Evolutionary conservation across 257 asterid genomes (phyloP).

Genomic region (Solanum pinnatisectum): DNA sequence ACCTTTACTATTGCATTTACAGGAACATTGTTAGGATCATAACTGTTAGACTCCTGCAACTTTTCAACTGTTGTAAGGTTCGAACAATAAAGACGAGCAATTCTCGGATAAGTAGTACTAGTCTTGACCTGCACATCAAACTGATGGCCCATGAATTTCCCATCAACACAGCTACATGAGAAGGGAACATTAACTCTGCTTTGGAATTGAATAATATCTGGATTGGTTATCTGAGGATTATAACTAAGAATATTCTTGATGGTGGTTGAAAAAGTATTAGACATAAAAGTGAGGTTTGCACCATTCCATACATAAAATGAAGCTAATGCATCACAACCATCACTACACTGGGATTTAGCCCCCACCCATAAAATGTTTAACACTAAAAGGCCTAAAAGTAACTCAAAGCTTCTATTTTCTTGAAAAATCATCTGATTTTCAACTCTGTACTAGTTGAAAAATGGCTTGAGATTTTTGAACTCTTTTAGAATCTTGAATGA

Average conservation of each 20-base stretch:
- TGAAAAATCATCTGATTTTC: constrained; percentile 7
- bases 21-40: constrained; percentile 18
- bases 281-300: constrained; percentile 36
- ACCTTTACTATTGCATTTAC: constrained; percentile 22
- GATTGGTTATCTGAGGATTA: constrained; percentile 47
- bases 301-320: constrained; percentile 48
- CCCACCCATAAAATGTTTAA: constrained; percentile 10
- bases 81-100: constrained; percentile 24
- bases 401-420: neutral
- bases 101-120: constrained; percentile 18
- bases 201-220: constrained; percentile 12
- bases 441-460: neutral
- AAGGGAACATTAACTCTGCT: constrained; percentile 48
- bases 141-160: constrained; percentile 44
- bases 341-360: constrained; percentile 30
- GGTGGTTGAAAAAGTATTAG: constrained; percentile 33
- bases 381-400: constrained; percentile 3
- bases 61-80: constrained; percentile 51
- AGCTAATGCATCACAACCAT: constrained; percentile 48
- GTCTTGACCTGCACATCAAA: constrained; percentile 24
- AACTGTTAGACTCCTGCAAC: constrained; percentile 43
- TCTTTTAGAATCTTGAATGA: neutral
- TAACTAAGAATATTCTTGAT: constrained; percentile 18
- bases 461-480: neutral
- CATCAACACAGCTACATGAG: constrained; percentile 34